A percentile compares a stretch with the other conserved stretches of the same genome.
Evolutionary conservation across 1,284 basidiomycete species (phyloP).

Genomic region (Malassezia furfur): DNA sequence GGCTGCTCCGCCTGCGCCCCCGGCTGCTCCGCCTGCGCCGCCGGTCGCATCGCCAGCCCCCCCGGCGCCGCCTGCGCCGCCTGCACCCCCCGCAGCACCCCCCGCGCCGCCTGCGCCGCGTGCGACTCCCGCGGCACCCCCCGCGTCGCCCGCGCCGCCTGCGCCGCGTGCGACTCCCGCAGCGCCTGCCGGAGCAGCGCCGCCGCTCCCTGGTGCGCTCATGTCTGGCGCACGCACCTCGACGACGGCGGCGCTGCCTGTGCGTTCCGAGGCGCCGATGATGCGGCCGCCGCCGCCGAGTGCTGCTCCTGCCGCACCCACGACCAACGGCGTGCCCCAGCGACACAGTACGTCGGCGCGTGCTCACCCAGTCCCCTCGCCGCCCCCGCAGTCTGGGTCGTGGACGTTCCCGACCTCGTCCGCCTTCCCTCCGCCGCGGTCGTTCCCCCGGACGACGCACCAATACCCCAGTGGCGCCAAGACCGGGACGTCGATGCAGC

Average conservation of each 20-base stretch:
- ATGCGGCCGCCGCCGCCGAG: neutral
- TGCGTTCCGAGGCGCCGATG: neutral
- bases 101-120: conserved; percentile 9
- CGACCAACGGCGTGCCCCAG: no score
- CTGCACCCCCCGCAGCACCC: neutral
- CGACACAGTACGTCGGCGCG: neutral
- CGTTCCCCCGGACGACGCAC: conserved; percentile 16
- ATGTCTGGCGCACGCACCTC: neutral
- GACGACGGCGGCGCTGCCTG: neutral
- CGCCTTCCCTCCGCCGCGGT: conserved; percentile 14
- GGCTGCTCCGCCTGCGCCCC: conserved; percentile 5
- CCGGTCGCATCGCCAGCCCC: neutral
- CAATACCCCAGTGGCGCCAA: conserved; percentile 12
- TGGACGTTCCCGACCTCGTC: conserved; percentile 13
- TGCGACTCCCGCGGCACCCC: conserved; percentile 3
- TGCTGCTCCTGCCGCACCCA: neutral
- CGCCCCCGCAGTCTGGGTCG: conserved; percentile 12
- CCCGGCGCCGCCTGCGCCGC: conserved; percentile 1
- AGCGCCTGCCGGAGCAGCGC: conserved; percentile 2
- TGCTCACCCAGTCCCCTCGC: conserved; percentile 4
- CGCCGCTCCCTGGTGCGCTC: neutral
- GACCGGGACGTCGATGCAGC: neutral
- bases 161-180: neutral
- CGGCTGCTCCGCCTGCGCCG: neutral
- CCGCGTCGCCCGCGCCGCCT: neutral